Evolutionary conservation across 2,329 filamentous ascomycete species (phyloP), one percentile per base, ranked within the genome.

Genomic region (Fusarium sublunatum): DNA sequence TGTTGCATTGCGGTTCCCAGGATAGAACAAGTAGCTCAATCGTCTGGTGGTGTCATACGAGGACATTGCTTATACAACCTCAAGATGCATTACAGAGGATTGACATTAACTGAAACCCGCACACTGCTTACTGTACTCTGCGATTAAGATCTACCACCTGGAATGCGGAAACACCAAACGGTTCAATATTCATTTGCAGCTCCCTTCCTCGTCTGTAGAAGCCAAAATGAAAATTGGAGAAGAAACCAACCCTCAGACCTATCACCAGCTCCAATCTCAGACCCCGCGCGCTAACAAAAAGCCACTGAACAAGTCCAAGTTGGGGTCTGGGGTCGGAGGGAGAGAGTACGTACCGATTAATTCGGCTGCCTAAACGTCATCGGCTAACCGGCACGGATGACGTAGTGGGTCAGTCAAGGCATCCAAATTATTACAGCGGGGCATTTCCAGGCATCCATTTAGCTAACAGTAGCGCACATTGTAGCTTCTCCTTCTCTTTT

Each of bases 291-390:
- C 35, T 55, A 56, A 29, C 22, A 26, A 19, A 19, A 60, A 60
- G 57, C 57, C 55, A 28, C 57, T 60, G 41, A 47, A 10, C 47
- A 46, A 32, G 22, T 54, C 34, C 15, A 52, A 59, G 38, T 59
- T 59, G 54, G 54, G 43, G 54, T 58, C 32, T 53, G 15, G 34
- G 38, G 26, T 7, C 26, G 28, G 34, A 11, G 12, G n/a, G 7
- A n/a, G 13, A 3, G 15, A 19, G 13, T 60, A 60, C 55, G 57
- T 60, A 55, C 36, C 41, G 5, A 38, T 60, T 60, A 31, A 60
- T 60, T 60, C 57, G 55, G 57, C 55, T 60, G 57, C 57, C 57
- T 60, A 60, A 60, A 60, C 48, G 48, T 60, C 36, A 48, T 60
- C 57, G 57, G 57, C 26, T 60, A 60, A 60, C 15, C 57, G 57